phyloP scores from a whole-genome alignment of 225 moss, liverwort and hornwort genomes.

The Polytrichum formosum region DNA sequence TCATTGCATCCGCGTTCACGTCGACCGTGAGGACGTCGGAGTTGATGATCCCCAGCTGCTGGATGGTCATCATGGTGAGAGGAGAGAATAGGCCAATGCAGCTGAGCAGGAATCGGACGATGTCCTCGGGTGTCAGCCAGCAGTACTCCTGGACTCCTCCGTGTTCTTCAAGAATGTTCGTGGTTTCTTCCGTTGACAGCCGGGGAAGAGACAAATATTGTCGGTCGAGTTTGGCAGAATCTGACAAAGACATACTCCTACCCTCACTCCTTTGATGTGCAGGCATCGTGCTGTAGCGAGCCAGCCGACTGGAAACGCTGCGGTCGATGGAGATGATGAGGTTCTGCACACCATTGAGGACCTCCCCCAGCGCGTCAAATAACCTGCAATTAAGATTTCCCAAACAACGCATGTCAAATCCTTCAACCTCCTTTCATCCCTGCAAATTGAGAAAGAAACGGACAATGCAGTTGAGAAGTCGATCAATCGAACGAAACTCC shows the following conservation, averaged over 20 bases:
- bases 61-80: conserved; percentile 68
- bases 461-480: no score
- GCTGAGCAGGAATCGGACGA: conserved; percentile 56
- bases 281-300: conserved; percentile 27
- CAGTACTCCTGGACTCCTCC: conserved; percentile 43
- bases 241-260: conserved; percentile 7
- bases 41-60: conserved; percentile 54
- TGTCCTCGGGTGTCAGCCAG: conserved; percentile 70
- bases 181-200: not conserved
- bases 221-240: conserved; percentile 1
- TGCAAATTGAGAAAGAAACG: no score
- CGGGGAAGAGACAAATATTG: conserved; percentile 8
- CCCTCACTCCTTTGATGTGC: not conserved
- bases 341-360: conserved; percentile 58
- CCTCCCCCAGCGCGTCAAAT: conserved; percentile 49
- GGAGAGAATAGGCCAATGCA: conserved; percentile 64
- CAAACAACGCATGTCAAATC: not conserved
- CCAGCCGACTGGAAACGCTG: conserved; percentile 25
- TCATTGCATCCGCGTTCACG: conserved; percentile 28
- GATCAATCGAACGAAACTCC: no score
- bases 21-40: conserved; percentile 46
- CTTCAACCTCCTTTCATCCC: no score
- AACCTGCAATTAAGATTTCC: conserved; percentile 30
- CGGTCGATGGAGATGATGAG: conserved; percentile 54
- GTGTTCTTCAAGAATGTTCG: not conserved